Base-by-base conservation (phyloP, 2,329 filamentous ascomycete species). In the Aschersonia sp. region DNA sequence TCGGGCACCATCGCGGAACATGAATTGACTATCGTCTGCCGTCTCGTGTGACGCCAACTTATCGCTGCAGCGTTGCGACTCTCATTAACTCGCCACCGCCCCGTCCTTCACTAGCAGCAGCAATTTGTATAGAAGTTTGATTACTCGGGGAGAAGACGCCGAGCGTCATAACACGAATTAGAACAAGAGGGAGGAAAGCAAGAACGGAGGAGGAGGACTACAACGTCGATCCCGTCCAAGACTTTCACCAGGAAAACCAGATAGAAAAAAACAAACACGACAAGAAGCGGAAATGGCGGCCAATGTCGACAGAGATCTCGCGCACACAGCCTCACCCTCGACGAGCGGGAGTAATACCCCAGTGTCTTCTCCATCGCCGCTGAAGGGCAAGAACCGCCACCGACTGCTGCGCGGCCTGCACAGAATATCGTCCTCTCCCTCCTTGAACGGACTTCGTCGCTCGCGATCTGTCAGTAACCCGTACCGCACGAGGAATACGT, bases 381-480 rank as follows among this genome's bases (percentile, higher is more conserved):
- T 53, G 30, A 87, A 83, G 63, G 69, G 76, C 49, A 87, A 81
- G 61, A 76, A 79, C 47, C 78, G 84, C 44, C 78, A 81, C 56
- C 78, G 81, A 50, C 65, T 94, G 35, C 69, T 94, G 14, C 79
- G 81, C 52, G 79, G 81, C 33, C 73, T 94, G 45, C 83, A 90
- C 52, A 81, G 86, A 49, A 90, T 94, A 58, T 82, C 85, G 9
- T 94, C 87, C 0, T 87, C 83, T 6, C 81, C 85, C 1, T 85
- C 84, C 12, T 67, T 94, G 46, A 71, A 75, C 41, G 76, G 76
- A 49, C 63, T 80, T 47, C 75, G 79, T 48, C 77, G 83, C 50
- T 69, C 78, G 30, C 74, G 80, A 48, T 82, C 86, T 6, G 74
- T 78, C 49, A 81, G 77, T 57, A 84, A 83, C 57, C 78, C 82